A percentile compares a stretch with the other conserved stretches of the same genome.
phyloP scores from a whole-genome alignment of 2,329 filamentous ascomycete genomes.

The Ceratocystis albifundus region DNA sequence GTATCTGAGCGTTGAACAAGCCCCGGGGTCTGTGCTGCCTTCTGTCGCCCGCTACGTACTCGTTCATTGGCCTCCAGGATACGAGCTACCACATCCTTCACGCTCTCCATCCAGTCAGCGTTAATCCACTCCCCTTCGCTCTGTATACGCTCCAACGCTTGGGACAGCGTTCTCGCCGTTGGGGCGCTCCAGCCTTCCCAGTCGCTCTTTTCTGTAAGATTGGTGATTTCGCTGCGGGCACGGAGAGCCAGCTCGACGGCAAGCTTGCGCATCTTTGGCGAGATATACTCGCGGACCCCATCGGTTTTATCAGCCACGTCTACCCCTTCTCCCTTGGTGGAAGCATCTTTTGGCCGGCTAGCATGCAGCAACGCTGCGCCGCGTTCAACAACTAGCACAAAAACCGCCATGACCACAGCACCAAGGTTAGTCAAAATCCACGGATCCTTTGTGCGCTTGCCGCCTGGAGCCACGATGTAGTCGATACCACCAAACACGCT shows the following conservation, averaged over 20 bases:
- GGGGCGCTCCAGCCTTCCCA: slow-evolving; percentile 43
- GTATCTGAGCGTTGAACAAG: slow-evolving; percentile 45
- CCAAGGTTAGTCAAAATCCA: slow-evolving; percentile 41
- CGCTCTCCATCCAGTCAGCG: slow-evolving; percentile 51
- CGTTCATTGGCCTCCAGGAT: slow-evolving; percentile 26
- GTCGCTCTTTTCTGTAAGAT: slow-evolving; percentile 37
- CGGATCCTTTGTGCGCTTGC: slow-evolving; percentile 37
- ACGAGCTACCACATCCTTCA: slow-evolving; percentile 41
- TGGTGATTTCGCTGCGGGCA: slow-evolving; percentile 34
- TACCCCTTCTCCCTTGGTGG: slow-evolving; percentile 28
- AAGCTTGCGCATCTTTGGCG: slow-evolving; percentile 31
- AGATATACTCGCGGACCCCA: slow-evolving; percentile 28
- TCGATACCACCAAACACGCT: slow-evolving; percentile 66
- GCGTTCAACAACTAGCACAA: slow-evolving; percentile 40
- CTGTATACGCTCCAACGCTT: slow-evolving; percentile 31
- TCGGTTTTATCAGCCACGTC: slow-evolving; percentile 32
- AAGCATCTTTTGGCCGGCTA: slow-evolving; percentile 29
- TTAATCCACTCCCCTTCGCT: slow-evolving; percentile 41
- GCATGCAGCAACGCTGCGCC: slow-evolving; percentile 33
- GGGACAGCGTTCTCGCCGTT: slow-evolving; percentile 45
- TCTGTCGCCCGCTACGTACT: slow-evolving; percentile 30
- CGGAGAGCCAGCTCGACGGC: slow-evolving; percentile 36
- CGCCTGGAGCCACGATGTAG: slow-evolving; percentile 37
- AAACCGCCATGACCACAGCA: slow-evolving; percentile 48
- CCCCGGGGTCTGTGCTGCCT: slow-evolving; percentile 28